phyloP scores from a whole-genome alignment of 345 rosid species.

The Geranium brycei region DNA sequence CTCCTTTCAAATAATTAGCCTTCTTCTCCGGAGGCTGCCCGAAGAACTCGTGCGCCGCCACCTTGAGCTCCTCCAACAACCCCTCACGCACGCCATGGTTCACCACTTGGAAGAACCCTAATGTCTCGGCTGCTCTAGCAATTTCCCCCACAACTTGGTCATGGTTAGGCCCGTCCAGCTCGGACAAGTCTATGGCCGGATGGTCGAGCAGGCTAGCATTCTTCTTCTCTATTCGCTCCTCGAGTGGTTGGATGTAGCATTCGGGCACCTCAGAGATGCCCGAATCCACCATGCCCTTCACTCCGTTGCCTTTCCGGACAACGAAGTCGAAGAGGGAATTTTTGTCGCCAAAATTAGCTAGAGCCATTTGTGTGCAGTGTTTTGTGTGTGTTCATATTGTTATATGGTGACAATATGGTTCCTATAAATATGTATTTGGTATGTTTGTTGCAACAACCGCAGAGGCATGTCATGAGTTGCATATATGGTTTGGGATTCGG shows the following conservation, averaged over 20 bases:
- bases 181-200: conserved; percentile 32
- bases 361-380: conserved; percentile 10
- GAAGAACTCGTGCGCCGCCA: conserved; percentile 32
- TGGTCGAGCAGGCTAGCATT: conserved; percentile 7
- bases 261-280: conserved; percentile 33
- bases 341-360: conserved; percentile 15
- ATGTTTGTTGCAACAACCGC: too few species aligned
- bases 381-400: too few species aligned
- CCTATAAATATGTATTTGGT: too few species aligned
- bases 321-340: conserved; percentile 33
- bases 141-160: conserved; percentile 24
- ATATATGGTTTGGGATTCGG: too few species aligned
- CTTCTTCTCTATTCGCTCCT: conserved; percentile 33
- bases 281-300: conserved; percentile 41
- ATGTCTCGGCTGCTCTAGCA: conserved; percentile 30
- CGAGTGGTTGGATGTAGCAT: conserved; percentile 16
- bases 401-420: too few species aligned
- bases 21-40: conserved; percentile 29
- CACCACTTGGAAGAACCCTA: conserved; percentile 50
- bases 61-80: conserved; percentile 31
- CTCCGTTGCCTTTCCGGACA: conserved; percentile 38
- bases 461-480: too few species aligned
- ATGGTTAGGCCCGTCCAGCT: conserved; percentile 29
- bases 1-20: conserved; percentile 27
- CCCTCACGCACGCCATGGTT: conserved; percentile 42